Evolutionary conservation across 2,329 filamentous ascomycete genomes (phyloP), one percentile per base, ranked within the genome.

Genomic region (Remersonia thermophila): DNA sequence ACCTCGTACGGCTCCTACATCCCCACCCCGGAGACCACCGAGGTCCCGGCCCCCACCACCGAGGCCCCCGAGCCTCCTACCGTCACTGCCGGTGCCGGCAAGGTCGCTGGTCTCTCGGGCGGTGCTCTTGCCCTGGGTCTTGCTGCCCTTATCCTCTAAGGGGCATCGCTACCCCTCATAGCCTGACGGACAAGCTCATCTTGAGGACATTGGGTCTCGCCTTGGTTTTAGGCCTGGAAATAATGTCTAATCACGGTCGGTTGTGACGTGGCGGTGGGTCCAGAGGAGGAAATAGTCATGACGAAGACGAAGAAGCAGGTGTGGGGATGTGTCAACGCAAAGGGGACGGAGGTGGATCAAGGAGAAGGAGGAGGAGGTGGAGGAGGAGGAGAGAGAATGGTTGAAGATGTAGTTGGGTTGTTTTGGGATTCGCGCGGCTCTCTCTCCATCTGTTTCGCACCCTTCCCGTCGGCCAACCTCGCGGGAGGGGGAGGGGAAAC

Each of bases 91-190:
- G 69, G 65, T 59, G 73, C 71, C 45, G 67, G 61, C 63, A 72
- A 70, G 64, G 59, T 59, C 46, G 65, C 66, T 47, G 67, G 61
- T 51, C 57, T 74, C 50, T 73, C 71, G 29, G 73, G 70, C 45
- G 73, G 67, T 42, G 69, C 63, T 48, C 67, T 78, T 49, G 73
- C 69, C 48, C 61, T 77, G 55, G 74, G 67, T 53, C 55, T 77
- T 43, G 71, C 68, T 53, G 72, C 69, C 55, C 62, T 69, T 56
- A 54, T 67, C 53, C 65, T 75, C 62, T 76, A 74, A 70, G 67
- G 63, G 56, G 36, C 32, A 32, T 23, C 31, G 20, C 12, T 32
- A n/a, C n/a, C n/a, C n/a, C n/a, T n/a, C n/a, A n/a, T n/a, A n/a
- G n/a, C n/a, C n/a, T n/a, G n/a, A n/a, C n/a, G n/a, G n/a, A n/a